Evolutionary conservation across 305 asterid genomes (phyloP), one percentile per base, ranked within the genome.

Genomic region (Rubia balearica): DNA sequence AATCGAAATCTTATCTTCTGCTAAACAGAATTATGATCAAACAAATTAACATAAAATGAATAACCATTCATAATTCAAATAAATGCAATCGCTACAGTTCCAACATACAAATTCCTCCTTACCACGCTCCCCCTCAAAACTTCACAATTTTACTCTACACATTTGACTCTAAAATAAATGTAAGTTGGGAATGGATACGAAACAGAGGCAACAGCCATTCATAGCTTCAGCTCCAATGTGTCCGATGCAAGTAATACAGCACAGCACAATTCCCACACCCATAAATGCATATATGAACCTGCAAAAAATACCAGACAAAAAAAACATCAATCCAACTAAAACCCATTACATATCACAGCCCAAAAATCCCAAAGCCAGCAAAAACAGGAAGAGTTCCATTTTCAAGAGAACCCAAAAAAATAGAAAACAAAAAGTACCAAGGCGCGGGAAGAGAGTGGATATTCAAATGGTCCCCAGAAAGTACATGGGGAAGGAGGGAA

Each of bases 131-230:
- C 56, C 14, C 3, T 7, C 14, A 19, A 48, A 14, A 48, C 19
- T 13, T 49, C 56, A 49, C 7, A 16, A 7, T 16, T 30, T 30
- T 30, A 30, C 33, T 30, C 9, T 6, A 41, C 45, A 41, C 45
- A 41, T 1, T 49, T 16, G 56, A 49, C 56, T 14, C 56, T 14
- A 49, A 46, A 46, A 41, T 41, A 41, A 5, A 49, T 13, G 48
- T 14, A 71, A 17, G 74, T 65, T 33, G 56, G 53, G 22, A 69
- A 81, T 88, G 92, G 98, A 90, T 92, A 92, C 98, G 75, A 87
- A 90, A 80, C 94, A 92, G 81, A 90, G 96, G 86, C 90, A 92
- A 77, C 96, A 87, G 27, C 95, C 92, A 75, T 83, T 90, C 79
- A 88, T 84, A 71, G 89, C 90, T 85, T 92, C 98, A 7, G 98